A percentile compares a stretch with the other conserved stretches of the same genome.
phyloP scores from a whole-genome alignment of 345 rosid genomes.

The Acer negundo region DNA sequence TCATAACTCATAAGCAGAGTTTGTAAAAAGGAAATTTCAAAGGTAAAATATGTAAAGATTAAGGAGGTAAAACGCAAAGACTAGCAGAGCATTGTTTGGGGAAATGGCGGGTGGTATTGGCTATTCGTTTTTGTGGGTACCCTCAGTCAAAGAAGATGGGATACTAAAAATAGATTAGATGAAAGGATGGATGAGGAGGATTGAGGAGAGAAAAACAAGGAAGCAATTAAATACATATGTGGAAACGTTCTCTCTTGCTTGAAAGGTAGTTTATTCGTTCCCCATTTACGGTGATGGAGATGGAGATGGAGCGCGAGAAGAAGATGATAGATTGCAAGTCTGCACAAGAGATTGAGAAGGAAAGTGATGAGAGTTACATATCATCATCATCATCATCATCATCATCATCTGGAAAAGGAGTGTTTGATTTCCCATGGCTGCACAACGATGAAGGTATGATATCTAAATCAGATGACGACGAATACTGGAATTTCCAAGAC shows the following conservation, averaged over 20 bases:
- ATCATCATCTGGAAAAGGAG: constrained; percentile 30
- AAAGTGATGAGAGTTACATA: constrained; percentile 13
- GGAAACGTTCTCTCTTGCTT: constrained; percentile 12
- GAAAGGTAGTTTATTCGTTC: no score
- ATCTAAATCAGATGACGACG: constrained; percentile 41
- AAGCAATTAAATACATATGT: not conserved
- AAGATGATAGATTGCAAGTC: constrained; percentile 12
- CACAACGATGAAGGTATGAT: constrained; percentile 57
- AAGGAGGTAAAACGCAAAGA: no score
- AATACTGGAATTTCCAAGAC: constrained; percentile 43
- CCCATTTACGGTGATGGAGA: constrained; percentile 26
- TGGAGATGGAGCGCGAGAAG: constrained; percentile 32
- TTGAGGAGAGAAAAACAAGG: constrained; percentile 17
- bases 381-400: not conserved
- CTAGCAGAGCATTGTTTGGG: no score
- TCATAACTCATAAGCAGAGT: no score
- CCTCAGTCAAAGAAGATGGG: no score
- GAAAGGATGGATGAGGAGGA: constrained; percentile 25
- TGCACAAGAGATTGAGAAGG: constrained; percentile 14
- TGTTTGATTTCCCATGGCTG: constrained; percentile 72
- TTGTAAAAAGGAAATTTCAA: no score
- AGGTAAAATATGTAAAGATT: no score
- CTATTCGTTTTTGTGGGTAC: no score
- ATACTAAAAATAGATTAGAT: constrained; percentile 31
- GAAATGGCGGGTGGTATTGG: no score